phyloP scores from a whole-genome alignment of 2,329 filamentous ascomycete genomes.

The Ambrosiella cleistominuta region DNA sequence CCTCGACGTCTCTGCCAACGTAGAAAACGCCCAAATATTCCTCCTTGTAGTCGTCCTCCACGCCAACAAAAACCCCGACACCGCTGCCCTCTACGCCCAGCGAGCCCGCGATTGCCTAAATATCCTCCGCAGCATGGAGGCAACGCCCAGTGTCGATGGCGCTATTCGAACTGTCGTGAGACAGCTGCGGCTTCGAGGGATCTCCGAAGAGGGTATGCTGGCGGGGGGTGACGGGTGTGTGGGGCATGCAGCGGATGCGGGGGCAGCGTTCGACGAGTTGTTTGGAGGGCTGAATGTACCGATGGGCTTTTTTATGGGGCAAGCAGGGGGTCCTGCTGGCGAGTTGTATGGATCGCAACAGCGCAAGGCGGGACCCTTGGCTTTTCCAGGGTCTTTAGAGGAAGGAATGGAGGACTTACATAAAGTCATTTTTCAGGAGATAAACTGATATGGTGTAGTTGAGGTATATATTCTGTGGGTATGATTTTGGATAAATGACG shows the following conservation, averaged over 20 bases:
- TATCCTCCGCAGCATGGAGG: conserved; percentile 17
- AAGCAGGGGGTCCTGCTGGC: background rate
- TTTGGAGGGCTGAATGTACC: conserved; percentile 1
- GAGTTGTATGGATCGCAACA: background rate
- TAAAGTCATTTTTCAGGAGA: background rate
- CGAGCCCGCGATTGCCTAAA: conserved; percentile 14
- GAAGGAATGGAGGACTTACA: background rate
- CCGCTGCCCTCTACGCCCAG: conserved; percentile 3
- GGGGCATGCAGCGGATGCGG: background rate
- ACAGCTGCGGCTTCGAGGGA: conserved; percentile 1
- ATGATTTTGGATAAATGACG: too few relatives aligned
- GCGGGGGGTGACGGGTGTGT: background rate
- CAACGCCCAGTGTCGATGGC: conserved; percentile 14
- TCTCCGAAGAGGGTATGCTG: background rate
- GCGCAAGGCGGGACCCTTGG: background rate
- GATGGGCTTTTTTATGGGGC: background rate
- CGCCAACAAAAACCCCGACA: background rate
- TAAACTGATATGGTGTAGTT: background rate
- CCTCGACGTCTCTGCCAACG: conserved; percentile 15
- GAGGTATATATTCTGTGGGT: background rate
- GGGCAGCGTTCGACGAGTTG: conserved; percentile 2
- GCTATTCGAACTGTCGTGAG: background rate
- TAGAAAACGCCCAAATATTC: conserved; percentile 17
- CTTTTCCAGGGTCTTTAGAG: background rate
- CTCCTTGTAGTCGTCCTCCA: conserved; percentile 14